Evolutionary conservation across 192 early-diverging fungal genomes (phyloP).

Genomic region (Entrophospora sp.): DNA sequence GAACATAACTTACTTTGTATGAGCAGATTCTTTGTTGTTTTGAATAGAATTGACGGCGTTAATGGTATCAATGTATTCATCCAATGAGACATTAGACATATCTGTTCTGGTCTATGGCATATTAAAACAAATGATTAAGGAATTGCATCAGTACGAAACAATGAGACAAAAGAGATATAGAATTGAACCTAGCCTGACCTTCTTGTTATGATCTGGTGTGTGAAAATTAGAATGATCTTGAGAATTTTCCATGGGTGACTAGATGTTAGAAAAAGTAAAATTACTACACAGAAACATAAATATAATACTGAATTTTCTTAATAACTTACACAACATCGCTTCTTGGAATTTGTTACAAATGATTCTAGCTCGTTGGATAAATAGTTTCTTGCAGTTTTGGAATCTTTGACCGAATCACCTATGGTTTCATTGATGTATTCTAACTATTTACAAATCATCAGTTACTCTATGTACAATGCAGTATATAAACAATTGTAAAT

Average conservation of each 20-base stretch:
- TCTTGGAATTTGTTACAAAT: background rate
- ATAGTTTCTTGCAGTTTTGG: background rate
- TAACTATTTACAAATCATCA: background rate
- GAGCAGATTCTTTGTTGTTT: background rate
- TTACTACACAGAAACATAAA: background rate
- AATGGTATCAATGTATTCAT: slow-evolving; percentile 10
- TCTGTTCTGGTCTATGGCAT: no score
- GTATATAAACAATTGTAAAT: background rate
- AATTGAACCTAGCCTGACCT: no score
- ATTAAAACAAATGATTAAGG: no score
- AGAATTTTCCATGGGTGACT: background rate
- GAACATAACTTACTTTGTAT: slow-evolving; percentile 12
- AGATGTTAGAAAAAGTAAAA: background rate
- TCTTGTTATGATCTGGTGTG: background rate
- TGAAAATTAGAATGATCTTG: background rate
- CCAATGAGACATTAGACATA: background rate
- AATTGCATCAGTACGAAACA: no score
- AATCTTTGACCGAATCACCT: background rate
- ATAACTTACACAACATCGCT: background rate
- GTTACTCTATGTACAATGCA: background rate
- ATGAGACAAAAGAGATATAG: no score
- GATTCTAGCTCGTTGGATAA: background rate
- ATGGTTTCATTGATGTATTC: background rate
- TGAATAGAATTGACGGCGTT: slow-evolving; percentile 12
- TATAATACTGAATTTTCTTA: background rate